phyloP scores from a whole-genome alignment of 345 rosid species.

The Diplotaxis tenuifolia region DNA sequence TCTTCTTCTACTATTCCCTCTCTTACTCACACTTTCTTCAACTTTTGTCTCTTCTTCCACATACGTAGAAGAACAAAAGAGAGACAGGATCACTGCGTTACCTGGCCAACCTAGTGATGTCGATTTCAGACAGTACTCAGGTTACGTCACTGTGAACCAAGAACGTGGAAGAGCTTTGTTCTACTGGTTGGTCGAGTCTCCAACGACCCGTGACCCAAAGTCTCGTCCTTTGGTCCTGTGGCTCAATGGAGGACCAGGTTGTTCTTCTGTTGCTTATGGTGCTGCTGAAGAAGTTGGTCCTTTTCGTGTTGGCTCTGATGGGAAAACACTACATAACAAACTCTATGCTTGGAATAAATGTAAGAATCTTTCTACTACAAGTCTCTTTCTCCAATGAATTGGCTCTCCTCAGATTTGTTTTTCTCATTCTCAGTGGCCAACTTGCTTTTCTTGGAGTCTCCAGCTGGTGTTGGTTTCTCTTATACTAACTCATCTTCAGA shows the following conservation, averaged over 20 bases:
- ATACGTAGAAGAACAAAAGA: slow-evolving; percentile 49
- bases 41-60: slow-evolving; percentile 31
- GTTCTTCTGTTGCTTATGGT: slow-evolving; percentile 96
- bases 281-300: slow-evolving; percentile 94
- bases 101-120: slow-evolving; percentile 87
- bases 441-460: slow-evolving; percentile 88
- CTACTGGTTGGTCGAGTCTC: slow-evolving; percentile 87
- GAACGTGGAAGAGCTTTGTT: slow-evolving; percentile 84
- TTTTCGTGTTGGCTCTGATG: slow-evolving; percentile 71
- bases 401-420: slow-evolving; percentile 17
- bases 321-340: slow-evolving; percentile 66
- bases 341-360: slow-evolving; percentile 84
- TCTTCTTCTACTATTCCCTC: slow-evolving; percentile 22
- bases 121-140: slow-evolving; percentile 73
- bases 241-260: slow-evolving; percentile 97
- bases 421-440: slow-evolving; percentile 66
- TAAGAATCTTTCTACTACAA: slow-evolving; percentile 27
- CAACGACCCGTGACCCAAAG: slow-evolving; percentile 56
- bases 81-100: slow-evolving; percentile 62
- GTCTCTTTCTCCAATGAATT: background rate
- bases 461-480: slow-evolving; percentile 98
- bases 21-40: slow-evolving; percentile 31
- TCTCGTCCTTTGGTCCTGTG: slow-evolving; percentile 81
- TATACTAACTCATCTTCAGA: slow-evolving; percentile 81
- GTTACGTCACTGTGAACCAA: slow-evolving; percentile 73